These are phyloP conservation scores for Kodamaea alishanica DNA, from an alignment of 1,139 yeast species.

Conservation along the genomic window DNA sequence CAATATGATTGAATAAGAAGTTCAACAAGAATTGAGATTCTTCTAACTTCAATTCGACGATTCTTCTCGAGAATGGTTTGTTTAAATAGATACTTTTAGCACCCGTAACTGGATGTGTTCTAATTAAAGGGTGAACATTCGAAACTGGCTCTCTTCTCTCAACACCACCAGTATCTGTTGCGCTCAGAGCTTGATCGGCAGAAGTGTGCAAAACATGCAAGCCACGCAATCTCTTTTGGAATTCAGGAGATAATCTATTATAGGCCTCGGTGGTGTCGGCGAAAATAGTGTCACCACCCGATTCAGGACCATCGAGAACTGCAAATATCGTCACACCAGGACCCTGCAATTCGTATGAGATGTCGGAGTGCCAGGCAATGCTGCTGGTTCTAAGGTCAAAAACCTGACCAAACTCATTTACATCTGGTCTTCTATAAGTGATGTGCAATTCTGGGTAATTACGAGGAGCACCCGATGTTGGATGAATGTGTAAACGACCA, in stretches of 20 bases:
- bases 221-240: constrained; percentile 24
- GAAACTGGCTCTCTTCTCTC: constrained; percentile 44
- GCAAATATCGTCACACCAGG: constrained; percentile 38
- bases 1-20: constrained; percentile 48
- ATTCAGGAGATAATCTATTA: constrained; percentile 25
- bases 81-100: constrained; percentile 51
- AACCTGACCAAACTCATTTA: constrained; percentile 23
- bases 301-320: constrained; percentile 37
- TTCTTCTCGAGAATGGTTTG: constrained; percentile 51
- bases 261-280: constrained; percentile 28
- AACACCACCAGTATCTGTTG: constrained; percentile 37
- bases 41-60: constrained; percentile 54
- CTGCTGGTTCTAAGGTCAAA: constrained; percentile 25
- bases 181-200: constrained; percentile 25
- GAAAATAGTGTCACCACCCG: constrained; percentile 38
- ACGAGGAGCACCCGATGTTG: constrained; percentile 40
- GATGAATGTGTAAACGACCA: constrained; percentile 40
- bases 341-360: constrained; percentile 38
- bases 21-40: constrained; percentile 50
- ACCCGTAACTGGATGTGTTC: constrained; percentile 56
- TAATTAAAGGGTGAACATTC: constrained; percentile 52
- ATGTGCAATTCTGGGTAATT: constrained; percentile 35
- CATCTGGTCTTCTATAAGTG: constrained; percentile 28
- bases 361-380: constrained; percentile 42
- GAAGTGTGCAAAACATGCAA: constrained; percentile 28